Evolutionary conservation across 495 filamentous ascomycete genomes (phyloP).

Genomic region (Neurospora intermedia): DNA sequence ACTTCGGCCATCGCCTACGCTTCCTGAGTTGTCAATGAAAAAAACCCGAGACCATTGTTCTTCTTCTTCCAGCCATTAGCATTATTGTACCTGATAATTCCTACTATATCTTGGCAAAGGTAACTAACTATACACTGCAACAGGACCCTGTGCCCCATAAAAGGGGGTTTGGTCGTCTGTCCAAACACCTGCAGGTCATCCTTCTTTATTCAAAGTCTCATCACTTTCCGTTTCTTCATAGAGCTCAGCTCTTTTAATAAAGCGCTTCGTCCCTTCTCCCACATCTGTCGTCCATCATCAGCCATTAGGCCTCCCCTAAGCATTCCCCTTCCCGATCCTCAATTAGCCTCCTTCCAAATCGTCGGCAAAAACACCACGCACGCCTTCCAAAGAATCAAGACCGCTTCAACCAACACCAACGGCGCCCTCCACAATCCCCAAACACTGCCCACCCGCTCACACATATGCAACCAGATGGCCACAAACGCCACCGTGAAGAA

Average conservation of each 20-base stretch:
- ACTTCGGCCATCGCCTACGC: background rate
- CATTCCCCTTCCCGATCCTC: background rate
- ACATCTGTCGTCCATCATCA: background rate
- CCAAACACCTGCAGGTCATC: background rate
- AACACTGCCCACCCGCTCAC: slow-evolving; percentile 24
- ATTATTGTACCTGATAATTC: background rate
- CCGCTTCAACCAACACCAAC: slow-evolving; percentile 45
- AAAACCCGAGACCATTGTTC: too few species aligned
- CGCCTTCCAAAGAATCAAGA: slow-evolving; percentile 73
- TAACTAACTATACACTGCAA: background rate
- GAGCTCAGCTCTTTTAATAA: background rate
- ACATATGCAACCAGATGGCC: slow-evolving; percentile 68
- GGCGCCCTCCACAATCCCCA: slow-evolving; percentile 45
- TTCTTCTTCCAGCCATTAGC: background rate
- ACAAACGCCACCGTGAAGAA: slow-evolving; percentile 91
- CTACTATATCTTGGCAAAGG: background rate
- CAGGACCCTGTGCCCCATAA: background rate
- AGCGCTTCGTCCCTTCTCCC: background rate
- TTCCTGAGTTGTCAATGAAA: background rate
- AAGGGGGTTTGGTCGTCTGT: background rate
- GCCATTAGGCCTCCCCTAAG: background rate
- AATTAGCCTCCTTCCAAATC: slow-evolving; percentile 48
- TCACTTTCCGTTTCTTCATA: background rate
- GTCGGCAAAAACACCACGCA: slow-evolving; percentile 84
- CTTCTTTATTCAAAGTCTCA: background rate